Evolutionary conservation across 2,329 filamentous ascomycete species (phyloP), one percentile per base, ranked within the genome.

Genomic region (Pseudovirgaria hyperparasitica): DNA sequence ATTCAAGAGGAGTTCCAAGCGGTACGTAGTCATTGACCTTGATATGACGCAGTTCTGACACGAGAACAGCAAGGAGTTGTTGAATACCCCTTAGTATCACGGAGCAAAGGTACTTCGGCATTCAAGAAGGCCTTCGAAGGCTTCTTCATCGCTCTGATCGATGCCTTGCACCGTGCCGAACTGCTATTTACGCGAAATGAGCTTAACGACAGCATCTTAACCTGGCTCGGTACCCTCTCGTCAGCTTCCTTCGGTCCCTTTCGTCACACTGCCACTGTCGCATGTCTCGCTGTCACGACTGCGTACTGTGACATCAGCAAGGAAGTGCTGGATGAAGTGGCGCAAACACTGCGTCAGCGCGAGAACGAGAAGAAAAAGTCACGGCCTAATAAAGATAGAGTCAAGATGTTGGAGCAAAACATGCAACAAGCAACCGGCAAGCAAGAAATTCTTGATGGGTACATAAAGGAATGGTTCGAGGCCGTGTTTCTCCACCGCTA

Each of bases 401-500:
- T 85, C 13, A 67, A 72, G 26, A 75, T 78, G 9, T 73, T 90
- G 14, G 72, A 92, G 46, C 65, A 70, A 22, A 78, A 73, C 29
- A 65, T 87, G 20, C 67, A 77, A 22, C 72, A 85, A 37, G 74
- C 76, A 19, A 75, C 76, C 36, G 60, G 72, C 34, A 76, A 75
- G 45, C 67, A 82, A 18, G 75, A 82, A 32, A 61, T 67, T 9
- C 71, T 84, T 28, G 76, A 82, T 37, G 67, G 70, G 16, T 66
- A 76, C 33, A 74, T 96, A 31, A 77, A 77, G 39, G 84, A 92
- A 39, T 82, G 85, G 42, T 92, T 96, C 46, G 81, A 93, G 40
- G 81, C 82, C 2, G 76, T 96, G 24, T 98, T 93, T 48, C 79
- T 94, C 16, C 87, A 98, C 54, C 76, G 90, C 25, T 98, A 96